Percentiles rank a stretch among this genome's conserved stretches.
phyloP scores from a whole-genome alignment of 2,329 filamentous ascomycete genomes.

The Chrysoporthe puriensis region DNA sequence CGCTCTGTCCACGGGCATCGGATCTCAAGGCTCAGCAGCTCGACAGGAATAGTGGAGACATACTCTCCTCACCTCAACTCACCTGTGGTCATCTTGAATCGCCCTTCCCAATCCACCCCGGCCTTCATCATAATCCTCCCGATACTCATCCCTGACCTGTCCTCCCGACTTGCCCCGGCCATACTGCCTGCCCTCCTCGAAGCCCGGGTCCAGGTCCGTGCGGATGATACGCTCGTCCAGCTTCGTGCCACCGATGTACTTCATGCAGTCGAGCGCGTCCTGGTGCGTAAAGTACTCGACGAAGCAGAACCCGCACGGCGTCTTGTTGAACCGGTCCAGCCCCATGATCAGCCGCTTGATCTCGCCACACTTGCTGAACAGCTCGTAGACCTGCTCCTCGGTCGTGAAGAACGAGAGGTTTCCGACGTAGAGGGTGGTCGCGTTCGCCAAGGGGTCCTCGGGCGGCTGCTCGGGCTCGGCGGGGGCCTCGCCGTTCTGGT shows the following conservation, averaged over 20 bases:
- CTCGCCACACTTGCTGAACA: slow-evolving; percentile 95
- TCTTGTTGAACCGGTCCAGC: slow-evolving; percentile 95
- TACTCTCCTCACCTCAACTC: not conserved
- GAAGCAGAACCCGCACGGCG: slow-evolving; percentile 98
- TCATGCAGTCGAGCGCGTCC: slow-evolving; percentile 96
- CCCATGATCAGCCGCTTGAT: slow-evolving; percentile 99
- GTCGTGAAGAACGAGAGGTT: slow-evolving; percentile 99
- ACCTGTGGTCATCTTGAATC: slow-evolving; percentile 56
- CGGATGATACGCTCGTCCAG: slow-evolving; percentile 95
- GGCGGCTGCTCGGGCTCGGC: slow-evolving; percentile 55
- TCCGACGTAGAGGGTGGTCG: slow-evolving; percentile 95
- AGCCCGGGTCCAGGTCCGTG: slow-evolving; percentile 93
- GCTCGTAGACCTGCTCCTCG: slow-evolving; percentile 97
- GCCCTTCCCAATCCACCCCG: slow-evolving; percentile 87
- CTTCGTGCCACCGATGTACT: slow-evolving; percentile 97
- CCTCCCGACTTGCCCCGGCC: slow-evolving; percentile 94
- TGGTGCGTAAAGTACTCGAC: slow-evolving; percentile 99
- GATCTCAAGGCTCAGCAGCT: slow-evolving; percentile 10
- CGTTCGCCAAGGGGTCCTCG: slow-evolving; percentile 81
- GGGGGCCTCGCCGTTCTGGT: slow-evolving; percentile 51
- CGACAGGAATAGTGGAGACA: slow-evolving; percentile 16
- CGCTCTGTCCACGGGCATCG: not conserved
- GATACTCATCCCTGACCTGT: slow-evolving; percentile 96
- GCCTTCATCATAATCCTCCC: slow-evolving; percentile 95
- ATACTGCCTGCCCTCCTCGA: slow-evolving; percentile 94